Conservation (phyloP, 2,329 filamentous ascomycete species). For the Epichloe aotearoae region DNA sequence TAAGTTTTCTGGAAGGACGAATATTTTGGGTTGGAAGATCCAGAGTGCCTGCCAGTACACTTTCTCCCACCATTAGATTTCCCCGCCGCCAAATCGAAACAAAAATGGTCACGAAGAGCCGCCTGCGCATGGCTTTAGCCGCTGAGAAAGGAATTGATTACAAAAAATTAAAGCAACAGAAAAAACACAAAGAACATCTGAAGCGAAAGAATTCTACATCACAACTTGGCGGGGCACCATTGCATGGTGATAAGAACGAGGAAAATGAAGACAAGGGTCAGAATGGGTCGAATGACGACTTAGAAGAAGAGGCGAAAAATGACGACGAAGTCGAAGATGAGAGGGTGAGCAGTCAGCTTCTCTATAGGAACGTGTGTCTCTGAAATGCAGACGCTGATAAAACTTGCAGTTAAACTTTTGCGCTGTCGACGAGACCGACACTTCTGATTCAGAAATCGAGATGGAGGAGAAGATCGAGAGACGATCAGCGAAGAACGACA, state of each 20-base stretch:
- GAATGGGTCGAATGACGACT: slow-evolving; percentile 12
- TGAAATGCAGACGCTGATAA: not conserved
- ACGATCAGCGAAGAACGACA: slow-evolving; percentile 15
- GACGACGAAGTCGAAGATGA: slow-evolving; percentile 21
- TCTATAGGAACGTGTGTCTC: not conserved
- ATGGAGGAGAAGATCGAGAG: slow-evolving; percentile 54
- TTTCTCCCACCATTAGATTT: not conserved
- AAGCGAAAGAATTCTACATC: slow-evolving; percentile 22
- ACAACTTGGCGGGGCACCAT: slow-evolving; percentile 10
- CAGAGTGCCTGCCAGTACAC: not conserved
- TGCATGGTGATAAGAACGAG: not conserved
- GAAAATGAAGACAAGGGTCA: not conserved
- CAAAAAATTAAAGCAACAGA: slow-evolving; percentile 36
- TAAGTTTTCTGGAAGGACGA: slow-evolving; percentile 1
- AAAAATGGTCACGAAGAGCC: slow-evolving; percentile 31
- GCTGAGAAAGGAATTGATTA: slow-evolving; percentile 42
- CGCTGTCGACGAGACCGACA: slow-evolving; percentile 47
- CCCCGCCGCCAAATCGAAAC: not conserved
- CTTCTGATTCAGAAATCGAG: slow-evolving; percentile 59
- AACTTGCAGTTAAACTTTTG: slow-evolving; percentile 34
- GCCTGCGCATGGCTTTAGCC: slow-evolving; percentile 39
- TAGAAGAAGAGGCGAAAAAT: slow-evolving; percentile 25
- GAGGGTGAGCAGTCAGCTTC: slow-evolving; percentile 6
- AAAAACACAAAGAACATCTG: slow-evolving; percentile 30
- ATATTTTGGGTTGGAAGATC: not conserved